These are phyloP conservation scores for Blastobotrys serpentis DNA, from an alignment of 1,139 yeast genomes.

Conservation along the genomic window DNA sequence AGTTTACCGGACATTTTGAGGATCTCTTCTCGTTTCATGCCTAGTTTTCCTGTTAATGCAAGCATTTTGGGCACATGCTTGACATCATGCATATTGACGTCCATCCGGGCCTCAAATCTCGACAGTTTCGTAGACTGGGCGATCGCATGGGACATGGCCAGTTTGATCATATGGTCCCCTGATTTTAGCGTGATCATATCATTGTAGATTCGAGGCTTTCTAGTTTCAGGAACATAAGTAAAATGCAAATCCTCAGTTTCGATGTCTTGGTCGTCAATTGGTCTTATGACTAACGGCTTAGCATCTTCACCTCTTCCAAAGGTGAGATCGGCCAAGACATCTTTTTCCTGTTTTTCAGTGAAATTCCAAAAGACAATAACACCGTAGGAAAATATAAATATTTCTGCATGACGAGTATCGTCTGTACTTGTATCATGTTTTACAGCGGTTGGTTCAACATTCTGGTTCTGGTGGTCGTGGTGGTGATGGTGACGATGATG, in stretches of 20 bases:
- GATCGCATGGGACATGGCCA: slow-evolving; percentile 93
- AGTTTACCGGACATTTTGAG: slow-evolving; percentile 85
- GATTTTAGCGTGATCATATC: slow-evolving; percentile 90
- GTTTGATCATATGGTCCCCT: slow-evolving; percentile 88
- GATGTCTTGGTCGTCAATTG: slow-evolving; percentile 83
- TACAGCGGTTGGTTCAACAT: not conserved
- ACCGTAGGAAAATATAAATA: slow-evolving; percentile 87
- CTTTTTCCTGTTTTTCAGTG: slow-evolving; percentile 88
- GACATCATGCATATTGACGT: slow-evolving; percentile 76
- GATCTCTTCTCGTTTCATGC: slow-evolving; percentile 73
- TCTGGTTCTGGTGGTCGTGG: not conserved
- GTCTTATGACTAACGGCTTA: slow-evolving; percentile 58
- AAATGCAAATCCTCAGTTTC: slow-evolving; percentile 95
- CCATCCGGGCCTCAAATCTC: slow-evolving; percentile 88
- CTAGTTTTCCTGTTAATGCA: slow-evolving; percentile 86
- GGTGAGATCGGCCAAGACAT: slow-evolving; percentile 85
- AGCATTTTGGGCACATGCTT: slow-evolving; percentile 83
- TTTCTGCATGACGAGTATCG: slow-evolving; percentile 77
- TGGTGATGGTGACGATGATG: slow-evolving; percentile 6
- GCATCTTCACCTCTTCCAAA: slow-evolving; percentile 51
- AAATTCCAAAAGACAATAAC: slow-evolving; percentile 97
- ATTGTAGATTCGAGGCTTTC: slow-evolving; percentile 86
- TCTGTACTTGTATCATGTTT: slow-evolving; percentile 38
- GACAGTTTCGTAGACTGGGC: slow-evolving; percentile 94
- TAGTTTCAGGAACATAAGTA: slow-evolving; percentile 77